A percentile compares a stretch with the other conserved stretches of the same genome.
phyloP scores from a whole-genome alignment of 164 flowering plant species.

The Berberis vulgaris region DNA sequence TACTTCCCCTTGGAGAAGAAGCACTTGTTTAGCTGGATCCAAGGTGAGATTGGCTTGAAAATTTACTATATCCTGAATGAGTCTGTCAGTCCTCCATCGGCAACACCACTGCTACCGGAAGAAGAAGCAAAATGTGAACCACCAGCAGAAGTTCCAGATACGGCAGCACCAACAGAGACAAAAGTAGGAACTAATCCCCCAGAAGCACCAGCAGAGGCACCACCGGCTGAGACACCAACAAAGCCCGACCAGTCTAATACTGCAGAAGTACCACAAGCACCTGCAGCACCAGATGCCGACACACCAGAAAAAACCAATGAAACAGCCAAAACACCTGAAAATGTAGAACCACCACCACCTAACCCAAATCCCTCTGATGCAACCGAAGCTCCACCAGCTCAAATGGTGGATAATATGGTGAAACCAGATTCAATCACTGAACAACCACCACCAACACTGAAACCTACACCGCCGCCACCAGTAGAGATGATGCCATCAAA shows the following conservation, averaged over 20 bases:
- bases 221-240: not conserved
- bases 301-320: constrained; percentile 4
- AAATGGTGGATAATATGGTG: constrained; percentile 1
- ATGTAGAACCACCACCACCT: constrained; percentile 7
- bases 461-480: not conserved
- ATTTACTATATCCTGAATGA: constrained; percentile 50
- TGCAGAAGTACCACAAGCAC: constrained; percentile 1
- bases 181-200: constrained; percentile 7
- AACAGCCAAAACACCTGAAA: constrained; percentile 11
- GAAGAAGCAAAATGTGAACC: constrained; percentile 9
- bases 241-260: not conserved
- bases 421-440: constrained; percentile 13
- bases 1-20: constrained; percentile 69
- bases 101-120: constrained; percentile 16
- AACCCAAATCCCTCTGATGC: not conserved
- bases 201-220: not conserved
- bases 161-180: constrained; percentile 2
- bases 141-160: not conserved
- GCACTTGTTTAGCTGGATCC: constrained; percentile 48
- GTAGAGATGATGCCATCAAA: constrained; percentile 24
- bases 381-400: not conserved
- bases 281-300: constrained; percentile 7
- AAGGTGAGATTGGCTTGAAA: constrained; percentile 76
- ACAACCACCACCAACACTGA: constrained; percentile 11
- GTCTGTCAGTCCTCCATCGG: constrained; percentile 21